Percentiles rank a stretch among this genome's conserved stretches.
phyloP scores from a whole-genome alignment of 768 basidiomycete genomes.

The Termitomyces sp. region DNA sequence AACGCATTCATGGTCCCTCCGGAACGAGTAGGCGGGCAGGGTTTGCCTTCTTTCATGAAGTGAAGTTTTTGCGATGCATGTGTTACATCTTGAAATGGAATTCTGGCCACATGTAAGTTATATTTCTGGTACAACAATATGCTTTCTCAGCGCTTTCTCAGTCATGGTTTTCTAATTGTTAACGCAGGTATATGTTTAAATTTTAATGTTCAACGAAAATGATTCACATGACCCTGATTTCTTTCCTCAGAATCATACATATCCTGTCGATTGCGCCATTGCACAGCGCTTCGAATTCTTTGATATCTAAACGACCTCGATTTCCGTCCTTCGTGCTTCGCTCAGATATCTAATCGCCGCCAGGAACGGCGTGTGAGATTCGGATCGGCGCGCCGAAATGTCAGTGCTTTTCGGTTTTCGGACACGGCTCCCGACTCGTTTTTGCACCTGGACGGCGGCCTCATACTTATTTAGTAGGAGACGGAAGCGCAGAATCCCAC shows the following conservation, averaged over 20 bases:
- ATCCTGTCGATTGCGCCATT: not conserved
- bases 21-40: not conserved
- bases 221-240: not conserved
- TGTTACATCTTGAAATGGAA: not conserved
- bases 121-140: not conserved
- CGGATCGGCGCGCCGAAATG: not conserved
- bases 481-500: too few species aligned
- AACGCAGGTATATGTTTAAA: not conserved
- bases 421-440: not conserved
- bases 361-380: slow-evolving; percentile 5
- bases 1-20: not conserved
- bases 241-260: too few species aligned
- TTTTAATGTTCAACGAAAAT: not conserved
- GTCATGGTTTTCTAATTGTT: not conserved
- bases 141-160: not conserved
- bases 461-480: not conserved
- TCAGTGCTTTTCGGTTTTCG: not conserved
- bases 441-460: not conserved
- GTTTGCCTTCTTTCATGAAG: not conserved
- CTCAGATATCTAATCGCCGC: slow-evolving; percentile 11
- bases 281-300: not conserved
- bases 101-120: not conserved
- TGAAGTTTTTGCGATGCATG: not conserved
- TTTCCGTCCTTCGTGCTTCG: slow-evolving; percentile 1
- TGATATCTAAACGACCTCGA: not conserved